A percentile compares a stretch with the other conserved stretches of the same genome.
Conservation (phyloP, 257 asterid genomes). For the Forsythia viridissima region DNA sequence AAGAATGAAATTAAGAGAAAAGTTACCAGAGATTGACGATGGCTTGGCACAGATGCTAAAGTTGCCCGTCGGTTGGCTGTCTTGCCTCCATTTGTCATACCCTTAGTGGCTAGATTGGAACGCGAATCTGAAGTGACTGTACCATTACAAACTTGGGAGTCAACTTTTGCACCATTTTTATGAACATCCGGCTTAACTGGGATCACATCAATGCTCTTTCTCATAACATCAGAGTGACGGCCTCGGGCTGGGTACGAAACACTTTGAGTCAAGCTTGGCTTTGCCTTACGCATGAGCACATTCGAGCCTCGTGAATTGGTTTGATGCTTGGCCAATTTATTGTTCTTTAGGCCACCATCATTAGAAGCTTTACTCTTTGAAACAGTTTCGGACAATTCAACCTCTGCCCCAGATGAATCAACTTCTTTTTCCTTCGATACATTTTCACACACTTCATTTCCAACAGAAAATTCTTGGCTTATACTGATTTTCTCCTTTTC, state of each 20-base stretch:
- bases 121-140: neutral
- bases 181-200: conserved; percentile 42
- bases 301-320: conserved; percentile 40
- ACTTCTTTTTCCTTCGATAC: conserved; percentile 31
- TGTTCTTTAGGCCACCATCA: conserved; percentile 32
- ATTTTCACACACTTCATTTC: conserved; percentile 29
- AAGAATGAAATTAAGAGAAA: neutral
- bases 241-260: conserved; percentile 61
- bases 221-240: conserved; percentile 52
- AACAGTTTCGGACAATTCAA: conserved; percentile 28
- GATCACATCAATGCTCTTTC: conserved; percentile 52
- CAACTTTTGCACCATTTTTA: conserved; percentile 39
- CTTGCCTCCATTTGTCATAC: conserved; percentile 23
- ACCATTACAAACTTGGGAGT: conserved; percentile 41
- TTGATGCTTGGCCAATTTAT: conserved; percentile 39
- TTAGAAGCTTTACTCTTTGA: conserved; percentile 34
- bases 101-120: conserved; percentile 24
- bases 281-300: conserved; percentile 45
- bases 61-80: conserved; percentile 34
- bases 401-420: conserved; percentile 26
- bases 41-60: conserved; percentile 41
- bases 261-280: conserved; percentile 55
- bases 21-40: conserved; percentile 44
- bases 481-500: conserved; percentile 31
- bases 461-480: conserved; percentile 32